Base-by-base conservation (phyloP, 768 basidiomycete genomes). In the Phanerodontia chrysosporium region DNA sequence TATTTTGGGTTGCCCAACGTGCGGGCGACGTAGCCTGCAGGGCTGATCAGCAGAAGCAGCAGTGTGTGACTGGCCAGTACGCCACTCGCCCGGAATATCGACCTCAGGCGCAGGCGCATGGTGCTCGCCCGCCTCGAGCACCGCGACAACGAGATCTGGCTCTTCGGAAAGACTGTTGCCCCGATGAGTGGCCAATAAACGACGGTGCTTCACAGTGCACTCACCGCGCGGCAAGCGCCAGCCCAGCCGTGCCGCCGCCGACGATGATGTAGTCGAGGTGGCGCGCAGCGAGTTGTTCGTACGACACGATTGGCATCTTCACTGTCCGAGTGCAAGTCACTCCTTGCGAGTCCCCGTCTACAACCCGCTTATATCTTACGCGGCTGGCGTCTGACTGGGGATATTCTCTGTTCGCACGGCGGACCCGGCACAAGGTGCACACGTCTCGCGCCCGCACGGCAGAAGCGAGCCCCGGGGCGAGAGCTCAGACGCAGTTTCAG, bases 41-140 rank as follows among this genome's bases (percentile, higher is more conserved):
- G 22, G 7, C 5, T 21, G n/a, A 30, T 51, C 8, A 7, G 10
- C 24, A 8, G 3, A 54, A 32, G 12, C 45, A 21, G 35, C 16
- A 22, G 2, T 3, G 35, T 21, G 6, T 3, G 16, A 36, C 3
- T 9, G 5, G n/a, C n/a, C n/a, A n/a, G 12, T 42, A 24, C 5
- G 39, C 35, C 21, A 45, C 29, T 14, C 27, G 62, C 64, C 65
- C 28, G 65, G 65, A 18, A 63, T 49, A 27, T 58, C 57, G 42
- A 65, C 57, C 22, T 48, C 56, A 6, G 60, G 55, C 16, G 24
- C 55, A 32, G 55, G 30, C 4, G 54, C 58, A 58, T 65, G 63
- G 54, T 61, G 62, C 21, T 60, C 53, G 10, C 72, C 72, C 18
- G 72, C 72, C 55, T 73, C 72, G 14, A 73, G 59, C 21, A 73